These are phyloP conservation scores for Deuterostichococcus epilithicus DNA, from an alignment of 139 green algal genomes.

Conservation along the genomic window DNA sequence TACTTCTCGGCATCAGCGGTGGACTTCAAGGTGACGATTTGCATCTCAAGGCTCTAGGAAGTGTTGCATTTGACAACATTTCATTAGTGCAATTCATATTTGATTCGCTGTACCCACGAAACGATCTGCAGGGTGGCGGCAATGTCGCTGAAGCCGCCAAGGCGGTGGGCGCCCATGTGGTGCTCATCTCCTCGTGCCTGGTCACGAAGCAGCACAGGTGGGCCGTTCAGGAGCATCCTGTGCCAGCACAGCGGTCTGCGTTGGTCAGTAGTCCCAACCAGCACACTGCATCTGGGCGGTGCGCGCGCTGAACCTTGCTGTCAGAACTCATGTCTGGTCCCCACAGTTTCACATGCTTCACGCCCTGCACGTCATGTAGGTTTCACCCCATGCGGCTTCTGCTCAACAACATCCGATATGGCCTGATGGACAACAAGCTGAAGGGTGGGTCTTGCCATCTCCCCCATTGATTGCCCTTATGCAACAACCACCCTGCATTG, in stretches of 20 bases:
- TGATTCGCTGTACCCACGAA: too few relatives aligned
- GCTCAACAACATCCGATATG: conserved; percentile 69
- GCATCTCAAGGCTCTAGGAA: background rate
- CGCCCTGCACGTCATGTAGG: conserved; percentile 18
- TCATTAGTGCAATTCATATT: background rate
- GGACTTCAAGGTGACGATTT: conserved; percentile 36
- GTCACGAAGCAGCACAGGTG: conserved; percentile 23
- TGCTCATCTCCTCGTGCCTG: conserved; percentile 59
- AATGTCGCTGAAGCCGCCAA: conserved; percentile 41
- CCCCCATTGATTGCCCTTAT: background rate
- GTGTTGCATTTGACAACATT: background rate
- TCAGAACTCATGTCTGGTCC: background rate
- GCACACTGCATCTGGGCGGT: conserved; percentile 1
- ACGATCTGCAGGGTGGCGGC: conserved; percentile 47
- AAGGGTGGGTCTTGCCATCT: conserved; percentile 21
- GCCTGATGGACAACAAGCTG: conserved; percentile 72
- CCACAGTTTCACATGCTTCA: background rate
- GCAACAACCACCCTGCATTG: background rate
- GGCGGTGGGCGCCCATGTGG: conserved; percentile 26
- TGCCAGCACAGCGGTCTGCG: background rate
- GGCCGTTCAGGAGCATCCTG: background rate
- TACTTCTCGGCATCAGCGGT: conserved; percentile 48
- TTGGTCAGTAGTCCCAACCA: conserved; percentile 32
- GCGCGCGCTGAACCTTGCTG: background rate
- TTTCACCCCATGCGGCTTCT: conserved; percentile 58